phyloP scores from a whole-genome alignment of 306 rosid genomes.

The Gastrolobium villosum region DNA sequence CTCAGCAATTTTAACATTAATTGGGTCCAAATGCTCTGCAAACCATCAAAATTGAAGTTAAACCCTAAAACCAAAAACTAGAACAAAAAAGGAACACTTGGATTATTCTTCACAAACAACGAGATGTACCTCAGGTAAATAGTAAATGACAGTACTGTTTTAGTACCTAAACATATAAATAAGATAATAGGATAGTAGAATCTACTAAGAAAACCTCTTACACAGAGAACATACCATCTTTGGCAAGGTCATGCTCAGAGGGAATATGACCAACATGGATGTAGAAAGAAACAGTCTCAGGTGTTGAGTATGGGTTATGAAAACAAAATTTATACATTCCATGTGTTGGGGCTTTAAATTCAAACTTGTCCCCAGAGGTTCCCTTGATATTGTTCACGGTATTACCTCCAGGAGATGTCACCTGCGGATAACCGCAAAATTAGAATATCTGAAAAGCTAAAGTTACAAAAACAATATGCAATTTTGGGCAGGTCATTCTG shows the following conservation, averaged over 20 bases:
- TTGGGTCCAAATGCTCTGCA: slow-evolving; percentile 98
- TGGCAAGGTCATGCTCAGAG: slow-evolving; percentile 88
- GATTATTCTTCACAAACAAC: slow-evolving; percentile 26
- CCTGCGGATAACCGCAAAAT: slow-evolving; percentile 61
- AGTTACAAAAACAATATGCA: slow-evolving; percentile 23
- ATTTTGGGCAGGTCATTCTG: slow-evolving; percentile 13
- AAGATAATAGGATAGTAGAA: slow-evolving; percentile 20
- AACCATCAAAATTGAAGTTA: slow-evolving; percentile 13
- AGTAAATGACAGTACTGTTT: not conserved
- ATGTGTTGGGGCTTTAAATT: slow-evolving; percentile 81
- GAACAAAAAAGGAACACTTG: not conserved
- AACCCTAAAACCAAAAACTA: not conserved
- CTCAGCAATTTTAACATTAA: slow-evolving; percentile 99
- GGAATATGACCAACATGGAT: slow-evolving; percentile 98
- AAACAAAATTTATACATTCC: slow-evolving; percentile 99
- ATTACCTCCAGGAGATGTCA: slow-evolving; percentile 84
- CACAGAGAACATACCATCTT: slow-evolving; percentile 75
- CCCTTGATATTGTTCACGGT: slow-evolving; percentile 77
- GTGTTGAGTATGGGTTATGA: slow-evolving; percentile 93
- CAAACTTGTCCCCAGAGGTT: slow-evolving; percentile 92
- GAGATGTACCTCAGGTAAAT: not conserved
- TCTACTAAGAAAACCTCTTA: slow-evolving; percentile 17
- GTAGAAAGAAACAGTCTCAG: slow-evolving; percentile 98
- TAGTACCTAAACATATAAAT: slow-evolving; percentile 8
- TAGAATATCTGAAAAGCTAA: slow-evolving; percentile 44